Evolutionary conservation across 768 basidiomycete genomes (phyloP).

Genomic region (Kwoniella dejecticola): DNA sequence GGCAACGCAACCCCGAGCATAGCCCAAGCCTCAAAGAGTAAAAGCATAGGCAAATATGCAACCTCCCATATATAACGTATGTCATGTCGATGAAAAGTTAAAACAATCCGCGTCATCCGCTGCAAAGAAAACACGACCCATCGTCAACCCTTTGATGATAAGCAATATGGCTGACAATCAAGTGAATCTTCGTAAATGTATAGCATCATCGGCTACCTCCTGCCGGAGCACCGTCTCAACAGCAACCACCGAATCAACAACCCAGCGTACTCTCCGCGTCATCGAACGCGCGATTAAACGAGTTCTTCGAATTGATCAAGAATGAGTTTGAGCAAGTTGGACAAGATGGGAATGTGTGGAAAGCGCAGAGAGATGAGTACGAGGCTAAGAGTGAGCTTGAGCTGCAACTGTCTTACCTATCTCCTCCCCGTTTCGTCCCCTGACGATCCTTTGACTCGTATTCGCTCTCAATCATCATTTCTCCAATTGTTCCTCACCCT

Average conservation of each 20-base stretch:
- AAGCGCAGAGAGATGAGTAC: constrained; percentile 82
- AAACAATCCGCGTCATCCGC: not conserved
- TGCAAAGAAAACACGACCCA: not conserved
- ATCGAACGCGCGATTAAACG: constrained; percentile 62
- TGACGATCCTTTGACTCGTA: too few species aligned
- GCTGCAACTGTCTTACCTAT: too few species aligned
- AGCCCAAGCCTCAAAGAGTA: too few species aligned
- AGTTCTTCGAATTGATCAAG: constrained; percentile 76
- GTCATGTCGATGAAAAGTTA: not conserved
- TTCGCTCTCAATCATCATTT: too few species aligned
- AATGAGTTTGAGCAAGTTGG: constrained; percentile 79
- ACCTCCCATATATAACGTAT: constrained; percentile 12
- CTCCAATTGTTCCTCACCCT: too few species aligned
- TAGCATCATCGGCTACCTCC: constrained; percentile 27
- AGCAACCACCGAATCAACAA: constrained; percentile 2
- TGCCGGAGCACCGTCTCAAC: constrained; percentile 17
- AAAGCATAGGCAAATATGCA: constrained; percentile 8
- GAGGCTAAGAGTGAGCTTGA: constrained; percentile 85
- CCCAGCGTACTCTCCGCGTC: constrained; percentile 18
- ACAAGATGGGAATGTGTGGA: constrained; percentile 67
- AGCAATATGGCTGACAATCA: too few species aligned
- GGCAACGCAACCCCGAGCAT: not conserved
- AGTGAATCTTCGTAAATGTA: not conserved
- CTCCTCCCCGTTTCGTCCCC: too few species aligned
- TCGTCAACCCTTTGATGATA: too few species aligned